Conservation (phyloP, 805 yeast genomes). For the Saturnispora dispora region DNA sequence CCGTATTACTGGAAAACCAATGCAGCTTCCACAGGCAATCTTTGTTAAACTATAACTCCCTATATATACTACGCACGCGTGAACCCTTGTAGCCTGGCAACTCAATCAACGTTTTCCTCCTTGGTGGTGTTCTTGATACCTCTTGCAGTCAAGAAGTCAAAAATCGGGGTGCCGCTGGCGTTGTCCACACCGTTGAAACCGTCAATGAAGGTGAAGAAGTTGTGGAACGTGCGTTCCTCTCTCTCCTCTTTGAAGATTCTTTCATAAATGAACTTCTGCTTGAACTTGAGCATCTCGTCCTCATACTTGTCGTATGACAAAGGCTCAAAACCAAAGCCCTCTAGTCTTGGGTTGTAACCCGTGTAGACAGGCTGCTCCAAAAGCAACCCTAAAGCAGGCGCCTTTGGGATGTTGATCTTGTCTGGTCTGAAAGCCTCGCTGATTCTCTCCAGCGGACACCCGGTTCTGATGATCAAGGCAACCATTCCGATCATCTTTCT, state of each 20-base stretch:
- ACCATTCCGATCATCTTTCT: conserved; percentile 98
- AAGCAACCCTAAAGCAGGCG: conserved; percentile 89
- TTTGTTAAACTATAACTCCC: too few species aligned
- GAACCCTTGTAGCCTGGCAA: neutral
- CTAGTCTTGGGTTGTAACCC: conserved; percentile 63
- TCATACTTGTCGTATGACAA: conserved; percentile 60
- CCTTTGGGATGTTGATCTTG: conserved; percentile 88
- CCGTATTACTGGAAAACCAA: too few species aligned
- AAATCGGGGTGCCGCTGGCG: conserved; percentile 43
- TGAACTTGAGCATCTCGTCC: conserved; percentile 73
- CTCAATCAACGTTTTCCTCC: neutral
- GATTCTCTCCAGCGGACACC: conserved; percentile 72
- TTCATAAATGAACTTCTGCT: conserved; percentile 81
- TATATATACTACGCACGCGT: too few species aligned
- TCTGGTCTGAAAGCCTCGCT: conserved; percentile 64
- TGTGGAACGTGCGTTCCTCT: conserved; percentile 78
- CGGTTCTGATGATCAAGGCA: conserved; percentile 72
- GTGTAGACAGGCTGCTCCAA: conserved; percentile 90
- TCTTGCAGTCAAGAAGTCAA: conserved; percentile 48
- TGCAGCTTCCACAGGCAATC: too few species aligned
- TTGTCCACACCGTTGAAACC: conserved; percentile 52
- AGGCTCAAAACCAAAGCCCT: conserved; percentile 67
- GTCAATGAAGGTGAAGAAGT: conserved; percentile 87
- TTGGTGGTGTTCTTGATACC: conserved; percentile 26
- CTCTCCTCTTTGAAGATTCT: conserved; percentile 87